phyloP scores from a whole-genome alignment of 768 basidiomycete species.

The Russula griseocarnosa region DNA sequence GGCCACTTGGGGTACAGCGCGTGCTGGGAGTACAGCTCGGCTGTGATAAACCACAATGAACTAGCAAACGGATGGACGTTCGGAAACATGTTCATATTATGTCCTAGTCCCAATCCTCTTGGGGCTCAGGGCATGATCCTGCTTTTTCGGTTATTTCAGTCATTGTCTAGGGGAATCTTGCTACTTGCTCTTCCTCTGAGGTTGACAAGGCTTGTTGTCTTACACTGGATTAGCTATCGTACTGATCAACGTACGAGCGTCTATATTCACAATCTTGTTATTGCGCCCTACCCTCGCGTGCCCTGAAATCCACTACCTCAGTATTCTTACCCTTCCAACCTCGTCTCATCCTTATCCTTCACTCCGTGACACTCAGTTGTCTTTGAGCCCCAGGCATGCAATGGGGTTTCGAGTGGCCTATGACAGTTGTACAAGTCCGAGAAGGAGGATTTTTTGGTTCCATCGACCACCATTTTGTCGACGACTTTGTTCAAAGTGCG shows the following conservation, averaged over 20 bases:
- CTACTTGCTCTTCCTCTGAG: background rate
- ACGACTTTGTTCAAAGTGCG: constrained; percentile 23
- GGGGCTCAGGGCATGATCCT: background rate
- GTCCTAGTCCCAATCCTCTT: background rate
- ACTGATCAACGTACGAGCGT: constrained; percentile 4
- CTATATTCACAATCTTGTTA: constrained; percentile 1
- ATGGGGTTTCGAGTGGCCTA: background rate
- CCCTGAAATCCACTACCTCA: background rate
- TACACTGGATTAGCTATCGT: constrained; percentile 3
- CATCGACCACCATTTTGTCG: background rate
- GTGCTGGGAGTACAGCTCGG: background rate
- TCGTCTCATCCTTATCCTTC: background rate
- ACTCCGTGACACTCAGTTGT: background rate
- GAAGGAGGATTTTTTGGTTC: background rate
- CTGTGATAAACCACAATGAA: background rate
- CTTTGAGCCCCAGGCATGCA: background rate
- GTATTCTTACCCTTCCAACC: background rate
- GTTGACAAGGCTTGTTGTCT: background rate
- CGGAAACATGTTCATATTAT: background rate
- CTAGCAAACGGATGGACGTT: background rate
- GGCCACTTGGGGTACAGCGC: background rate
- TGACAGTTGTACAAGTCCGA: background rate
- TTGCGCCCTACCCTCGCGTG: constrained; percentile 3
- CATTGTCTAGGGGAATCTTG: background rate
- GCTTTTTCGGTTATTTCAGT: background rate